Percentiles rank a stretch among this genome's conserved stretches.
phyloP scores from a whole-genome alignment of 75 land plant genomes.

The Selaginella tamariscina region DNA sequence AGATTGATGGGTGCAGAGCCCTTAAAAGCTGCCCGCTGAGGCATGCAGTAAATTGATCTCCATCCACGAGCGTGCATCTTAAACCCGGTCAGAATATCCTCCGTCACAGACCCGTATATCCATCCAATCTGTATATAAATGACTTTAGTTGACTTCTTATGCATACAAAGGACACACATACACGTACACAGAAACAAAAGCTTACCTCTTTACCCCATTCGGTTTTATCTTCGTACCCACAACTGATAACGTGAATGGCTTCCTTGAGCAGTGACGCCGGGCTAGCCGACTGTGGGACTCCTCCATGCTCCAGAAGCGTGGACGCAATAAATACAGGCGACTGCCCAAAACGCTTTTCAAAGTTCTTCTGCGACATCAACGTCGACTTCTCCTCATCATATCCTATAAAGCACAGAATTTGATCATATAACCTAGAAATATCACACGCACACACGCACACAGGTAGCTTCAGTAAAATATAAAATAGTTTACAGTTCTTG shows the following conservation, averaged over 20 bases:
- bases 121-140: conserved; percentile 48
- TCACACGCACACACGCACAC: too few species aligned
- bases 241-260: conserved; percentile 98
- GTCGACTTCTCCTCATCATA: conserved; percentile 84
- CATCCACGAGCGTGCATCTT: conserved; percentile 80
- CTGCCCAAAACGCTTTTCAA: conserved; percentile 93
- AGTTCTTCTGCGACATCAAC: conserved; percentile 82
- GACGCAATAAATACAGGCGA: conserved; percentile 93
- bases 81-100: conserved; percentile 74
- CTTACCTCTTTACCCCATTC: conserved; percentile 98
- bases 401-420: conserved; percentile 40
- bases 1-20: conserved; percentile 83
- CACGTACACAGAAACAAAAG: too few species aligned
- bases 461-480: too few species aligned
- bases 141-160: not conserved
- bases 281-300: conserved; percentile 62
- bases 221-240: conserved; percentile 94
- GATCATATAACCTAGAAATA: too few species aligned
- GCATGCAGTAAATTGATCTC: conserved; percentile 88
- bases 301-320: conserved; percentile 76
- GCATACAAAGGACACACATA: too few species aligned
- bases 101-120: conserved; percentile 84
- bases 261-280: conserved; percentile 77
- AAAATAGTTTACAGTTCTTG: too few species aligned
- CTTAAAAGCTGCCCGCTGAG: conserved; percentile 62